Evolutionary conservation across 1,139 yeast species (phyloP).

Genomic region (Suhomyces anneliseae): DNA sequence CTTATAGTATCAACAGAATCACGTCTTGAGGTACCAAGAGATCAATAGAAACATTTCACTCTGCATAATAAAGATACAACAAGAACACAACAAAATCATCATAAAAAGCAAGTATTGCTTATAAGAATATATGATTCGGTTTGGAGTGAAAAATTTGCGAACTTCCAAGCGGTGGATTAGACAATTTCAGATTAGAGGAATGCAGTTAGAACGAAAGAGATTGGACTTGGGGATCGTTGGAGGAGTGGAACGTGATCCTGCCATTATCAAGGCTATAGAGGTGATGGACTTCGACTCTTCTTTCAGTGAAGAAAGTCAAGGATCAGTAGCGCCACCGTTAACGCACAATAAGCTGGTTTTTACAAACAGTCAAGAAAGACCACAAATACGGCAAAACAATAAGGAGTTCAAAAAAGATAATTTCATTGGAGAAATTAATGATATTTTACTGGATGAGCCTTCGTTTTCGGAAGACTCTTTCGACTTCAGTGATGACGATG

Average conservation of each 20-base stretch:
- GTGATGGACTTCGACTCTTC: conserved; percentile 15
- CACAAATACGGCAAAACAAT: background rate
- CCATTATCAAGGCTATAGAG: conserved; percentile 9
- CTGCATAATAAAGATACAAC: background rate
- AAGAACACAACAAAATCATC: background rate
- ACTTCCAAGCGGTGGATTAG: conserved; percentile 5
- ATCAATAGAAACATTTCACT: background rate
- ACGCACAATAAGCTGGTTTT: background rate
- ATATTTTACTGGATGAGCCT: background rate
- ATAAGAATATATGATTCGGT: conserved; percentile 7
- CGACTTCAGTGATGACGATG: conserved; percentile 15
- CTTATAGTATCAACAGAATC: background rate
- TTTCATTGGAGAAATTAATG: too few relatives aligned
- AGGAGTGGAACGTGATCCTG: conserved; percentile 11
- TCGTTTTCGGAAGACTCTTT: conserved; percentile 8
- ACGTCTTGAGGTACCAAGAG: background rate
- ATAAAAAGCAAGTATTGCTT: background rate
- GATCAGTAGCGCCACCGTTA: background rate
- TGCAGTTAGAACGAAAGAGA: background rate
- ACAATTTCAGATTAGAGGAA: conserved; percentile 2
- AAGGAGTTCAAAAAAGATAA: background rate
- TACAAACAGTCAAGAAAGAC: background rate
- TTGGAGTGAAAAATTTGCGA: background rate
- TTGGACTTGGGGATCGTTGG: conserved; percentile 1
- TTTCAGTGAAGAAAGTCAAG: conserved; percentile 11